These are phyloP conservation scores for Fusarium globosum DNA, from an alignment of 2,329 filamentous ascomycete genomes.

Conservation along the genomic window DNA sequence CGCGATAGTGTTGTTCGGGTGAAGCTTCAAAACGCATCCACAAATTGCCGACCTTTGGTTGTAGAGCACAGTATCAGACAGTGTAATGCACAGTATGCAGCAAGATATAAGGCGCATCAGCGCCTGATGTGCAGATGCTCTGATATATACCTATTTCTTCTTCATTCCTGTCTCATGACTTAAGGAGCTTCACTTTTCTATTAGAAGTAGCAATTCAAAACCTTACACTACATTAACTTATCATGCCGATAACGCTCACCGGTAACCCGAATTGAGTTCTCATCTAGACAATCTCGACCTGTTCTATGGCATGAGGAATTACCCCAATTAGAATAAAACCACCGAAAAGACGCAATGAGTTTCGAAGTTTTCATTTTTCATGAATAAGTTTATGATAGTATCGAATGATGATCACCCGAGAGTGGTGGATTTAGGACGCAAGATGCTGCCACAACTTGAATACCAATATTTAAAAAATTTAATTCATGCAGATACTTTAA, in stretches of 20 bases:
- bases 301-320: not conserved
- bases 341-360: not conserved
- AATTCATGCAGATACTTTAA: no score
- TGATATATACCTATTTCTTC: not conserved
- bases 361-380: not conserved
- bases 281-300: not conserved
- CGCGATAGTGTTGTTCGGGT: conserved; percentile 40
- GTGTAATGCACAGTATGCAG: conserved; percentile 29
- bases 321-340: not conserved
- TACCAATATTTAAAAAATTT: not conserved
- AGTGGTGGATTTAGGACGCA: not conserved
- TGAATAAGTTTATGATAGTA: no score
- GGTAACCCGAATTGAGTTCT: not conserved
- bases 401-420: not conserved
- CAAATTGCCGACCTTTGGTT: conserved; percentile 41
- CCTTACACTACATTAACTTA: not conserved
- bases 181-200: not conserved
- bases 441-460: not conserved
- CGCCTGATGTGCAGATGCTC: not conserved
- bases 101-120: not conserved
- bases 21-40: conserved; percentile 41
- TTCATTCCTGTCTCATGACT: not conserved
- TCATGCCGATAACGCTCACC: not conserved
- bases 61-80: conserved; percentile 38
- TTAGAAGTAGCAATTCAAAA: not conserved